A percentile compares a stretch with the other conserved stretches of the same genome.
phyloP scores from a whole-genome alignment of 2,329 filamentous ascomycete species.

The Rugonectria rugulosa region DNA sequence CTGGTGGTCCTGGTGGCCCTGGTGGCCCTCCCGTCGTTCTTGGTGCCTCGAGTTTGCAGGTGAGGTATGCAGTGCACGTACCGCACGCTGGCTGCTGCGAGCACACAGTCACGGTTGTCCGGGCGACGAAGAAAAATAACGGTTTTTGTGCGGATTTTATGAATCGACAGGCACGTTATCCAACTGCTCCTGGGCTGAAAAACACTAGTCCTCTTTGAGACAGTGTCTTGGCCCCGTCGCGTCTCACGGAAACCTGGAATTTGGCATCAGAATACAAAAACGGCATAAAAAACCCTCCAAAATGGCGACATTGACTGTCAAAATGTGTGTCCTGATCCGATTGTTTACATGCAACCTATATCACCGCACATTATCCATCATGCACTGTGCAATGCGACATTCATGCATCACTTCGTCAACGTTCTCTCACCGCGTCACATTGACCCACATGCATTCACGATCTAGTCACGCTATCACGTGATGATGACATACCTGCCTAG shows the following conservation, averaged over 20 bases:
- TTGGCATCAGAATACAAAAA: constrained; percentile 21
- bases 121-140: constrained; percentile 39
- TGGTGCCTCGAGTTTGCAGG: constrained; percentile 22
- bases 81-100: constrained; percentile 26
- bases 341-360: not conserved
- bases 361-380: not conserved
- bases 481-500: not conserved
- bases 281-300: constrained; percentile 1
- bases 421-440: constrained; percentile 19
- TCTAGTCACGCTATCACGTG: constrained; percentile 34
- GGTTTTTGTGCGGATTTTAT: constrained; percentile 31
- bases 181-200: not conserved
- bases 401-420: constrained; percentile 9
- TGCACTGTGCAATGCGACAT: constrained; percentile 9
- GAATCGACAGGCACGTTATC: no score
- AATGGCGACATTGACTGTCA: not conserved
- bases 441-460: constrained; percentile 8
- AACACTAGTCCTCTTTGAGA: constrained; percentile 11
- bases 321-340: not conserved
- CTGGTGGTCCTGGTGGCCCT: constrained; percentile 27
- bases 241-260: constrained; percentile 32
- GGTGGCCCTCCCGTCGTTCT: constrained; percentile 4
- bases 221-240: constrained; percentile 23
- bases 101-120: constrained; percentile 40
- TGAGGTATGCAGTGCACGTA: constrained; percentile 36